These are phyloP conservation scores for Symbiodinium pilosum DNA, from an alignment of 73 alveolate species.

Conservation along the genomic window DNA sequence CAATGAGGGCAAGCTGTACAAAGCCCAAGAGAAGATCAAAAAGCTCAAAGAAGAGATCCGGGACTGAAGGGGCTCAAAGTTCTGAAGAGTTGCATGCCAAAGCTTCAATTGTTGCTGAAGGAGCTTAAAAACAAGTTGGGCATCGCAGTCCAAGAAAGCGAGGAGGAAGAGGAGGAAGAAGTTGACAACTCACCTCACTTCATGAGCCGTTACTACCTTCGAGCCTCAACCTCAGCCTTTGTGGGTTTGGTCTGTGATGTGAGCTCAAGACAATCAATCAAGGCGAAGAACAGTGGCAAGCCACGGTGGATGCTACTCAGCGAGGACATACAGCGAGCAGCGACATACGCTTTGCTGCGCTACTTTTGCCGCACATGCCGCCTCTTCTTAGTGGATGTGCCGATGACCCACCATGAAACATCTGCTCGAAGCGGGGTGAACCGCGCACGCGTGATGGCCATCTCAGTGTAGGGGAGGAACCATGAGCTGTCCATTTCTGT, in stretches of 20 bases:
- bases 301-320: slow-evolving; percentile 91
- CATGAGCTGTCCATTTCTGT: no score
- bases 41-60: slow-evolving; percentile 86
- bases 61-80: slow-evolving; percentile 15
- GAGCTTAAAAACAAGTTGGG: slow-evolving; percentile 90
- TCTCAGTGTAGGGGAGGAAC: no score
- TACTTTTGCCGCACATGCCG: not conserved
- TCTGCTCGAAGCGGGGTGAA: no score
- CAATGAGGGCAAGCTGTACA: slow-evolving; percentile 73
- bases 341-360: no score
- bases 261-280: not conserved
- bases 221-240: not conserved
- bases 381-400: not conserved
- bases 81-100: not conserved
- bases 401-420: no score
- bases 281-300: slow-evolving; percentile 90
- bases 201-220: slow-evolving; percentile 82
- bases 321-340: slow-evolving; percentile 13
- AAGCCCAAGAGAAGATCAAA: slow-evolving; percentile 80
- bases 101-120: not conserved
- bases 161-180: slow-evolving; percentile 82
- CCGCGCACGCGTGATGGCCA: no score
- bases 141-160: slow-evolving; percentile 48
- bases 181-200: slow-evolving; percentile 28
- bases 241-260: not conserved